These are phyloP conservation scores for Phytophthora citricola DNA, from an alignment of 352 stramenopile genomes.

Conservation along the genomic window DNA sequence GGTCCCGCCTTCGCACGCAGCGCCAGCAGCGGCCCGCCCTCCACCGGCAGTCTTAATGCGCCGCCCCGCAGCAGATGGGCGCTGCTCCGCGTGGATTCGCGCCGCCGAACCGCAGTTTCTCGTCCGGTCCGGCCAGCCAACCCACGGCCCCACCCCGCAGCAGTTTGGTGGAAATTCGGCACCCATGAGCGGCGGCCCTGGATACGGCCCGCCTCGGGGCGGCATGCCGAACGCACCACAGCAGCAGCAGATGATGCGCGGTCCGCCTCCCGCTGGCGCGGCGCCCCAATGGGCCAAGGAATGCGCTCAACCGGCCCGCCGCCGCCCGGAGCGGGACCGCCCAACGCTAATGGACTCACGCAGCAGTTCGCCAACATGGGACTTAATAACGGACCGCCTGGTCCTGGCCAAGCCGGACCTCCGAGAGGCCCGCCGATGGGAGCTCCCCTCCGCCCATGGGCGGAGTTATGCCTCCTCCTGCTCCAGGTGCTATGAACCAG, in stretches of 20 bases:
- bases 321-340: conserved; percentile 20
- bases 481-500: conserved; percentile 31
- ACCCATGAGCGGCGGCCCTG: conserved; percentile 41
- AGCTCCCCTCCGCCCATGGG: conserved; percentile 50
- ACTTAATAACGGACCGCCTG: conserved; percentile 52
- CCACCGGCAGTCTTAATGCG: conserved; percentile 24
- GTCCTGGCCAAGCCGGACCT: conserved; percentile 22
- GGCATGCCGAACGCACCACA: conserved; percentile 23
- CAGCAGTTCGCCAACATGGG: conserved; percentile 78
- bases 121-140: conserved; percentile 41
- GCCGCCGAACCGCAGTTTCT: conserved; percentile 33
- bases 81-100: conserved; percentile 36
- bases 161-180: conserved; percentile 26
- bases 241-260: conserved; percentile 35
- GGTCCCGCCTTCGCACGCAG: conserved; percentile 26
- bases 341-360: conserved; percentile 46
- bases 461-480: conserved; percentile 30
- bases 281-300: conserved; percentile 38
- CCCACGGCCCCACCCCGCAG: conserved; percentile 36
- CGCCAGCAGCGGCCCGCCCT: conserved; percentile 27
- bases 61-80: conserved; percentile 32
- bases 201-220: conserved; percentile 28
- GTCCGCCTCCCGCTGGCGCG: conserved; percentile 20
- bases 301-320: conserved; percentile 22
- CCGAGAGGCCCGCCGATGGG: conserved; percentile 37